Evolutionary conservation across 2,329 filamentous ascomycete species (phyloP).

Genomic region (Nemania sp.): DNA sequence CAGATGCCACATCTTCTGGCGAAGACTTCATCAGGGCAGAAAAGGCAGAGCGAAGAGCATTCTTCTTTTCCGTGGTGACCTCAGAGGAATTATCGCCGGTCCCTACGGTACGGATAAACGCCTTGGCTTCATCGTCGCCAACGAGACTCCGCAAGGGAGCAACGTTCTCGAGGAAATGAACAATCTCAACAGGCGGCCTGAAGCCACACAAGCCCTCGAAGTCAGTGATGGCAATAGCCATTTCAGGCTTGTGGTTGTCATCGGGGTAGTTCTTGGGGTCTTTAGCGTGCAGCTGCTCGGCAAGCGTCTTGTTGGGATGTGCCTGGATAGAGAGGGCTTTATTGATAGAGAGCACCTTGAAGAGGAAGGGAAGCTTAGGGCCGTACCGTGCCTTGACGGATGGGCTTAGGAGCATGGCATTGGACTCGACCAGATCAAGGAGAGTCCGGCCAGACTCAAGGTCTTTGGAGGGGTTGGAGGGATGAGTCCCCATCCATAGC

Average conservation of each 20-base stretch:
- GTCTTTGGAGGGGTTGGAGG: slow-evolving; percentile 94
- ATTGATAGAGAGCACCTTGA: slow-evolving; percentile 96
- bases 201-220: slow-evolving; percentile 98
- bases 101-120: slow-evolving; percentile 65
- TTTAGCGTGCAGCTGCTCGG: slow-evolving; percentile 84
- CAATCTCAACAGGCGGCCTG: slow-evolving; percentile 85
- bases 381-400: slow-evolving; percentile 81
- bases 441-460: slow-evolving; percentile 84
- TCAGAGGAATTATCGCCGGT: slow-evolving; percentile 52
- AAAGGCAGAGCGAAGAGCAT: slow-evolving; percentile 80
- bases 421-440: slow-evolving; percentile 87
- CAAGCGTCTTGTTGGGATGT: slow-evolving; percentile 94
- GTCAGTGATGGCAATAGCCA: slow-evolving; percentile 96
- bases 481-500: slow-evolving; percentile 99
- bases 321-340: slow-evolving; percentile 98
- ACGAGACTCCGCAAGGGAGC: slow-evolving; percentile 74
- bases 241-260: slow-evolving; percentile 99
- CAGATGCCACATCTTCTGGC: slow-evolving; percentile 71
- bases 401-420: slow-evolving; percentile 81
- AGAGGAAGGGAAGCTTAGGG: slow-evolving; percentile 90
- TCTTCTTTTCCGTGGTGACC: slow-evolving; percentile 73
- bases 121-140: slow-evolving; percentile 70
- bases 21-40: slow-evolving; percentile 83
- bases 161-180: slow-evolving; percentile 76
- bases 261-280: slow-evolving; percentile 97